A percentile compares a stretch with the other conserved stretches of the same genome.
Evolutionary conservation across 495 filamentous ascomycete genomes (phyloP).

Genomic region (Evernia prunastri): DNA sequence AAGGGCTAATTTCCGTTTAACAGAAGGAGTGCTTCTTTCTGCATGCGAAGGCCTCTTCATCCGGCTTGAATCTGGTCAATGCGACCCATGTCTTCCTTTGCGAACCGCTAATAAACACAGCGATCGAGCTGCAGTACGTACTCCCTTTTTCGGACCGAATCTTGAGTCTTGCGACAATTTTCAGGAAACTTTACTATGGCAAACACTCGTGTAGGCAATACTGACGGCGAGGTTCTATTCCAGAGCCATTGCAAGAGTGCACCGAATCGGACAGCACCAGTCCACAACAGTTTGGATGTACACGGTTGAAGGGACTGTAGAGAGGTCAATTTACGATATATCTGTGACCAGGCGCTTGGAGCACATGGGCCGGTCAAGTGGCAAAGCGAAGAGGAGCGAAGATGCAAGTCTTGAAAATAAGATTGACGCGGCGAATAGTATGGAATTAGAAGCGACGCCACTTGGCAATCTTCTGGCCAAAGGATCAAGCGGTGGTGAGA

Average conservation of each 20-base stretch:
- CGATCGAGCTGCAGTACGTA: conserved; percentile 69
- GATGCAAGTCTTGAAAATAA: conserved; percentile 47
- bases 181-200: not conserved
- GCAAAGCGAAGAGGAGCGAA: conserved; percentile 23
- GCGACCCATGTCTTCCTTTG: conserved; percentile 92
- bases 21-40: conserved; percentile 78
- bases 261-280: conserved; percentile 84
- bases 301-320: conserved; percentile 77
- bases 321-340: conserved; percentile 81
- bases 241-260: conserved; percentile 77
- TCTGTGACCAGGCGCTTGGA: conserved; percentile 69
- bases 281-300: conserved; percentile 95
- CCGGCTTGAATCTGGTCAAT: conserved; percentile 83
- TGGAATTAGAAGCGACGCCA: conserved; percentile 67
- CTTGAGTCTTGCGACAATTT: not conserved
- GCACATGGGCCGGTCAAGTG: conserved; percentile 55
- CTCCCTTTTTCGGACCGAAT: not conserved
- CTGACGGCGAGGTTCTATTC: not conserved
- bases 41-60: conserved; percentile 79
- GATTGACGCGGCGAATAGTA: conserved; percentile 74
- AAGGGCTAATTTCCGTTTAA: not conserved
- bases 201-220: not conserved
- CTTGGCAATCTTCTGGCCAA: conserved; percentile 62
- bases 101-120: conserved; percentile 87
- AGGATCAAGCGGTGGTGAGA: conserved; percentile 66